Evolutionary conservation across 805 yeast species (phyloP).

Genomic region (Metschnikowia colocasiae): DNA sequence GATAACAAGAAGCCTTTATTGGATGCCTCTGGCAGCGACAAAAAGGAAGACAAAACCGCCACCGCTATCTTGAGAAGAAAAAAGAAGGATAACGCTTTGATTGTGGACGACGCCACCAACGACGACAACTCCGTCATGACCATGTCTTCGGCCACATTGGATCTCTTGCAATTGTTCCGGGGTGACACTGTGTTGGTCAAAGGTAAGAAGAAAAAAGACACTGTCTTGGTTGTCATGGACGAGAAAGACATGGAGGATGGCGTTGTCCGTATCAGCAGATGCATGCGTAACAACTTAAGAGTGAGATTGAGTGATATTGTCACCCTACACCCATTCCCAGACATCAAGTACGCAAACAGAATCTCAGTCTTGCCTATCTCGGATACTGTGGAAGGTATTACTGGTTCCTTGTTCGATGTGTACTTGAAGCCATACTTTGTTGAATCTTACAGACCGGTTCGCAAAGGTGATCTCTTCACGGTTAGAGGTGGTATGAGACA

Average conservation of each 20-base stretch:
- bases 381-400: slow-evolving; percentile 95
- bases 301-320: slow-evolving; percentile 92
- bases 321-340: slow-evolving; percentile 93
- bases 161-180: slow-evolving; percentile 86
- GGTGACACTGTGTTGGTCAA: slow-evolving; percentile 97
- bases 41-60: slow-evolving; percentile 71
- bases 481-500: slow-evolving; percentile 99
- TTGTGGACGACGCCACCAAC: slow-evolving; percentile 95
- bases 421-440: slow-evolving; percentile 97
- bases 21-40: slow-evolving; percentile 62
- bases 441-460: slow-evolving; percentile 97
- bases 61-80: slow-evolving; percentile 96
- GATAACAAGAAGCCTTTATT: slow-evolving; percentile 37
- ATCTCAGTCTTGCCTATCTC: slow-evolving; percentile 95
- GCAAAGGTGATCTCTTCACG: slow-evolving; percentile 94
- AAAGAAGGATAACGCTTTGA: slow-evolving; percentile 93
- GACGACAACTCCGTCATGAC: slow-evolving; percentile 97
- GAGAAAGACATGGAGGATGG: slow-evolving; percentile 98
- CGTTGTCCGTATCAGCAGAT: slow-evolving; percentile 88
- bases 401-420: slow-evolving; percentile 94
- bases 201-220: slow-evolving; percentile 97
- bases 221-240: slow-evolving; percentile 90
- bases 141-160: slow-evolving; percentile 94
- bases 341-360: slow-evolving; percentile 93
- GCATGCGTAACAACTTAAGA: slow-evolving; percentile 91